Conservation (phyloP, 129 eudicot species). For the Escallonia rubra region DNA sequence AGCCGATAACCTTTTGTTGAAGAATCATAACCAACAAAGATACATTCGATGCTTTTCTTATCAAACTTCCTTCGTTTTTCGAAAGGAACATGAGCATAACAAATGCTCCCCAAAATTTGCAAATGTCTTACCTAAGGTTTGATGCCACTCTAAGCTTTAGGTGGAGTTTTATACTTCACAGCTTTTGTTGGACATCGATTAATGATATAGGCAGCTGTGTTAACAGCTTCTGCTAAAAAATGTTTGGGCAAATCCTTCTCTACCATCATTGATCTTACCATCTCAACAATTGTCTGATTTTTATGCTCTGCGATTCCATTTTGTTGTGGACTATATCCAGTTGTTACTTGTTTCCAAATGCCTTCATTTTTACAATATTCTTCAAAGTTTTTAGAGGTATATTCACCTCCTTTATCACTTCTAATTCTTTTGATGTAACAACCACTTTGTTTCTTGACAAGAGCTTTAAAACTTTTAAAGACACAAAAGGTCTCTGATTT, state of each 20-base stretch:
- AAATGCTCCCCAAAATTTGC: constrained; percentile 1
- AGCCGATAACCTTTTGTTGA: not conserved
- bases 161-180: not conserved
- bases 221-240: constrained; percentile 5
- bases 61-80: not conserved
- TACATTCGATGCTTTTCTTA: not conserved
- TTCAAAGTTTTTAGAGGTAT: not conserved
- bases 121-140: not conserved
- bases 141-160: not conserved
- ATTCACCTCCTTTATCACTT: constrained; percentile 13
- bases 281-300: constrained; percentile 7
- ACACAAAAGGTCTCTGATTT: not conserved
- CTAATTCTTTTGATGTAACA: not conserved
- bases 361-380: not conserved
- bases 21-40: not conserved
- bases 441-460: constrained; percentile 1
- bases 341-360: constrained; percentile 8
- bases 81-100: not conserved
- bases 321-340: constrained; percentile 2
- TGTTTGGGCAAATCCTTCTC: not conserved
- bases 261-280: not conserved
- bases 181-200: not conserved
- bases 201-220: not conserved
- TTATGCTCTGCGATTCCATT: constrained; percentile 6
- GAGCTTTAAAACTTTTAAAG: not conserved